phyloP scores from a whole-genome alignment of 2,329 filamentous ascomycete genomes.

The Penicillium sp. region DNA sequence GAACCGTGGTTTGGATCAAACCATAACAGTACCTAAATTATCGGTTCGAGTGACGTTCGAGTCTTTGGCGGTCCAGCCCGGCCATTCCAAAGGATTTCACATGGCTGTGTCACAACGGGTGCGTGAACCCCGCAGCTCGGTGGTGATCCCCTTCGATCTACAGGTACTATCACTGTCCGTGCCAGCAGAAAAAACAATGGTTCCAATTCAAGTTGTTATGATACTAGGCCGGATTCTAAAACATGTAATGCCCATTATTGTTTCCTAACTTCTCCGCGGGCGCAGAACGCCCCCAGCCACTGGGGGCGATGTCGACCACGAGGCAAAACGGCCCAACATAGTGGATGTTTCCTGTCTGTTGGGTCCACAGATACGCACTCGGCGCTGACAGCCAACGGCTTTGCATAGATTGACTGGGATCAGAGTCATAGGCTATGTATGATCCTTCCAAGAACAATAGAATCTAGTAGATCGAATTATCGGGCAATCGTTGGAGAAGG shows the following conservation, averaged over 20 bases:
- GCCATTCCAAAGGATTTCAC: slow-evolving; percentile 8
- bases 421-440: neutral
- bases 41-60: neutral
- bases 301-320: neutral
- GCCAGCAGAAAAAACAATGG: slow-evolving; percentile 6
- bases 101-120: neutral
- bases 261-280: neutral
- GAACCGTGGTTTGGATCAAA: slow-evolving; percentile 3
- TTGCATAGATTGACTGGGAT: slow-evolving; percentile 12
- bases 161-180: slow-evolving; percentile 16
- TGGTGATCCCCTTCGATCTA: slow-evolving; percentile 12
- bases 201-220: neutral
- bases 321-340: slow-evolving; percentile 1
- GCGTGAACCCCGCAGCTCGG: slow-evolving; percentile 13
- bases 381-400: slow-evolving; percentile 9
- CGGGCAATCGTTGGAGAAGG: neutral
- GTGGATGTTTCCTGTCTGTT: slow-evolving; percentile 1
- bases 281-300: neutral
- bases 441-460: neutral
- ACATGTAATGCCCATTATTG: neutral
- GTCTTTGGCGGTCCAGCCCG: neutral
- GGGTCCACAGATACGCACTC: neutral
- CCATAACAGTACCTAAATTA: neutral
- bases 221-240: neutral
- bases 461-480: neutral